Base-by-base conservation (phyloP, 2,329 filamentous ascomycete species). In the Rachicladosporium sp. region DNA sequence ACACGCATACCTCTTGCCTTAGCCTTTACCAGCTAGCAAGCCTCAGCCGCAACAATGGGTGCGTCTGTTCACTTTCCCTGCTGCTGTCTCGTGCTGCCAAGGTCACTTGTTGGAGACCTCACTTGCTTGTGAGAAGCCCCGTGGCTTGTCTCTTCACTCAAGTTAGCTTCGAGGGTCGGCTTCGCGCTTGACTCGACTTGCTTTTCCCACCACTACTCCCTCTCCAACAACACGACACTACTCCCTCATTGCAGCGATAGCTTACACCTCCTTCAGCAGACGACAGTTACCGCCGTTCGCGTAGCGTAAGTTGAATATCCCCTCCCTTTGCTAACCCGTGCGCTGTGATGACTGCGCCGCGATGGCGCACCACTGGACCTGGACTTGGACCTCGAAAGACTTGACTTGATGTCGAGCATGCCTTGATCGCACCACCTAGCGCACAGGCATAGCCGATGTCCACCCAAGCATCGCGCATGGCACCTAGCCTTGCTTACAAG, bases 211-310 rank as follows among this genome's bases (percentile, higher is more conserved):
- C 34, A 31, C 29, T 21, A 36, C 33, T 32, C 33, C 10, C 33
- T 12, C 19, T 10, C 10, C 33, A 11, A 9, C 33, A 27, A n/a
- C 33, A n/a, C 34, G 10, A 36, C 34, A 23, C 10, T n/a, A 38
- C 37, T 32, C 12, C 21, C 23, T 27, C 23, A 36, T 40, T 30
- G 33, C 39, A 27, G 23, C 23, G 23, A 36, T 29, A 11, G 29
- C 39, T 41, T 33, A 41, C 39, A 41, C 29, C 39, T 15, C 37
- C 29, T 36, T 8, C 30, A 41, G 36, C 40, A 34, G 40, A 42
- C 40, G 40, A 42, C 40, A 42, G 33, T 36, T 42, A 42, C 30
- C 40, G 40, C 36, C 36, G 40, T 11, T 42, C 40, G 27, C 40
- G 40, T 12, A 42, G 40, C 40, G 40, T 42, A 42, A 12, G 40